phyloP scores from a whole-genome alignment of 441 rosid genomes.

The Pelargonium citronellum region DNA sequence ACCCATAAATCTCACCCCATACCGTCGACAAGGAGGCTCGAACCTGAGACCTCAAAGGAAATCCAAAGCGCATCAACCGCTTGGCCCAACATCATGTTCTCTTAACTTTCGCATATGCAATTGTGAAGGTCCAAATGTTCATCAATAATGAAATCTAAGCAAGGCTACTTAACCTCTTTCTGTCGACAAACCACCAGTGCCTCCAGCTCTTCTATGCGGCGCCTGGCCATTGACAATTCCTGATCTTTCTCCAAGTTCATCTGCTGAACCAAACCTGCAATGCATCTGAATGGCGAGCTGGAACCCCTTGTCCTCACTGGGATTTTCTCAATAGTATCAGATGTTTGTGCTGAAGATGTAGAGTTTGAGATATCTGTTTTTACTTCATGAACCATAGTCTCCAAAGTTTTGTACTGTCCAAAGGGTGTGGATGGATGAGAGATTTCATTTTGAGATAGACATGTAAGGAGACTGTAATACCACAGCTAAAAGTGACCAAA shows the following conservation, averaged over 20 bases:
- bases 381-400: constrained; percentile 65
- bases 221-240: constrained; percentile 60
- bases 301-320: constrained; percentile 70
- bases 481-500: constrained; percentile 3
- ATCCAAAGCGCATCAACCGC: too few relatives aligned
- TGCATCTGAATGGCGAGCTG: constrained; percentile 94
- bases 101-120: neutral
- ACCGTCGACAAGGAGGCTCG: too few relatives aligned
- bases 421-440: constrained; percentile 19
- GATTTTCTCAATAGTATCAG: constrained; percentile 52
- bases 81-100: neutral
- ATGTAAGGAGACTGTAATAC: neutral
- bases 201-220: constrained; percentile 69
- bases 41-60: too few relatives aligned
- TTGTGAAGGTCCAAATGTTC: neutral
- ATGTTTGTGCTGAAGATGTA: constrained; percentile 32
- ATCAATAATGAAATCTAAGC: neutral
- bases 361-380: constrained; percentile 45
- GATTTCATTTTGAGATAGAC: neutral
- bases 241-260: constrained; percentile 79
- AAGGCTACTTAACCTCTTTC: constrained; percentile 55
- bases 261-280: constrained; percentile 79
- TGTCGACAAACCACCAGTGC: constrained; percentile 50
- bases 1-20: too few relatives aligned
- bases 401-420: constrained; percentile 73